A percentile compares a stretch with the other conserved stretches of the same genome.
Conservation (phyloP, 257 asterid species). For the Thymus mandschuricus region DNA sequence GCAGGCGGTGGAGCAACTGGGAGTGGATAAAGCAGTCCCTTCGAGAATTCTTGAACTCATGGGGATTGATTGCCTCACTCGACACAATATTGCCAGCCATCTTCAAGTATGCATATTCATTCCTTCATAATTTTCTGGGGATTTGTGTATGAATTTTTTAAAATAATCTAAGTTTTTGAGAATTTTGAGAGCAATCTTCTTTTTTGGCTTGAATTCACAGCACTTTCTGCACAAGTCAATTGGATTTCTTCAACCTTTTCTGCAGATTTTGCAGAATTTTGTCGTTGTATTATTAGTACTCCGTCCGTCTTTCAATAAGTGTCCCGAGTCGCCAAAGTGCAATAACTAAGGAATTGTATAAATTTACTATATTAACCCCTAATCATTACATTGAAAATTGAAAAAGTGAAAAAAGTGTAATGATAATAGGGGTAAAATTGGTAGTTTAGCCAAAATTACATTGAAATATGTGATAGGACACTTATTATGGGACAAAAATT, state of each 20-base stretch:
- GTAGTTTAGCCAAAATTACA: too few species aligned
- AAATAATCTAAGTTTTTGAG: not conserved
- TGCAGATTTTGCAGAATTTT: conserved; percentile 28
- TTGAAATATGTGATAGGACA: too few species aligned
- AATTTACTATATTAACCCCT: too few species aligned
- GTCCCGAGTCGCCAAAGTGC: too few species aligned
- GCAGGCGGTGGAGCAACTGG: conserved; percentile 93
- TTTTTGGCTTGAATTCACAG: conserved; percentile 5
- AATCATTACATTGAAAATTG: too few species aligned
- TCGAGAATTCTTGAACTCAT: conserved; percentile 89
- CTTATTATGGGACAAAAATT: too few species aligned
- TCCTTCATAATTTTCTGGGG: not conserved
- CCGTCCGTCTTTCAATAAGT: too few species aligned
- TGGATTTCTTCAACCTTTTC: conserved; percentile 15
- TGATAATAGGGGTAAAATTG: too few species aligned
- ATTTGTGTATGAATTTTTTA: too few species aligned
- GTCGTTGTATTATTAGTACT: conserved; percentile 2
- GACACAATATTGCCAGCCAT: conserved; percentile 96
- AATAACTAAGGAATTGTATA: too few species aligned
- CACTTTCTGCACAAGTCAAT: conserved; percentile 25
- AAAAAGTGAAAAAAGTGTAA: too few species aligned
- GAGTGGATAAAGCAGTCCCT: conserved; percentile 96
- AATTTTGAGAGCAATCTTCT: not conserved
- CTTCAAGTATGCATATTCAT: conserved; percentile 63
- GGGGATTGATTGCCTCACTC: conserved; percentile 97